These are phyloP conservation scores for Mucor saturninus DNA, from an alignment of 371 early-diverging fungal genomes.

Conservation along the genomic window DNA sequence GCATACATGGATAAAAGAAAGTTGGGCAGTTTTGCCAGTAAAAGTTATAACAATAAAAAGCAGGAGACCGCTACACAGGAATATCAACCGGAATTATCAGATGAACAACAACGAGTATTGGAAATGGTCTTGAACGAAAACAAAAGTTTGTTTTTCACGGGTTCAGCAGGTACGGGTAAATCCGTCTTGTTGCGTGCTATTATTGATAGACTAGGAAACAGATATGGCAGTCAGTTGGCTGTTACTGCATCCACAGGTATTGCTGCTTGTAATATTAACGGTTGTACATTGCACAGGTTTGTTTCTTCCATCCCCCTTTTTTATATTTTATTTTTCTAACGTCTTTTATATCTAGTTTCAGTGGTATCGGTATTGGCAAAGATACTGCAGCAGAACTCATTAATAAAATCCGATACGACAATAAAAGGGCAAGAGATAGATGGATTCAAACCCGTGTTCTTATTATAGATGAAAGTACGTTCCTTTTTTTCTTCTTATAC, in stretches of 20 bases:
- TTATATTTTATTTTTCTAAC: not conserved
- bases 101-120: constrained; percentile 23
- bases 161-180: constrained; percentile 85
- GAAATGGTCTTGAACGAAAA: constrained; percentile 25
- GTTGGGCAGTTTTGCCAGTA: not conserved
- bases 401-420: constrained; percentile 31
- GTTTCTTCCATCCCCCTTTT: not conserved
- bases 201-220: constrained; percentile 57
- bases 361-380: constrained; percentile 77
- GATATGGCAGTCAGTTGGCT: constrained; percentile 55
- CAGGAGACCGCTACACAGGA: not conserved
- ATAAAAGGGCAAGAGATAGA: constrained; percentile 47
- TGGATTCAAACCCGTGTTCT: constrained; percentile 75
- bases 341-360: constrained; percentile 55
- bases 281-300: constrained; percentile 77
- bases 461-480: constrained; percentile 88
- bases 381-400: constrained; percentile 55
- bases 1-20: not conserved
- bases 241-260: constrained; percentile 92
- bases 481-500: not conserved
- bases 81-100: constrained; percentile 22
- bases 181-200: constrained; percentile 71
- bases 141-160: constrained; percentile 32
- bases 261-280: constrained; percentile 88
- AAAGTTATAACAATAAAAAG: too few species aligned